These are phyloP conservation scores for Niebla homalea DNA, from an alignment of 495 filamentous ascomycete species.

Conservation along the genomic window DNA sequence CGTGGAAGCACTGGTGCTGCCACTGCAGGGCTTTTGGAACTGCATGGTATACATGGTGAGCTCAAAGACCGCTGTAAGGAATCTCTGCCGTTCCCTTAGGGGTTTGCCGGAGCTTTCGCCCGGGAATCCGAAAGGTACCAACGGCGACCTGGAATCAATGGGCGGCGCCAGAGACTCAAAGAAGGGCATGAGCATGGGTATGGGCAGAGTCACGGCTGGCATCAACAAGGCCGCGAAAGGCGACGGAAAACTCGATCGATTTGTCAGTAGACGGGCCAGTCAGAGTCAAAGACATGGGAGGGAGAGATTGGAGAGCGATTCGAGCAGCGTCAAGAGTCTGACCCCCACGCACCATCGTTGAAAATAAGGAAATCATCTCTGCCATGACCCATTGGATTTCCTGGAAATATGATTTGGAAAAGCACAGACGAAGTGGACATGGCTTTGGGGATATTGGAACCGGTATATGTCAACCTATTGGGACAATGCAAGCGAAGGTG, in stretches of 20 bases:
- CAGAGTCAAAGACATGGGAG: not conserved
- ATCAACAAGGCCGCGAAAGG: not conserved
- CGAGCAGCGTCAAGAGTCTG: constrained; percentile 6
- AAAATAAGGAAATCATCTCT: not conserved
- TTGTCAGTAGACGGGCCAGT: constrained; percentile 6
- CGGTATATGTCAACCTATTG: too few species aligned
- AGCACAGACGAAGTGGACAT: not conserved
- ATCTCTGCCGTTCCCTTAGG: constrained; percentile 4
- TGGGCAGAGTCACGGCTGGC: not conserved
- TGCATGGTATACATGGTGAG: constrained; percentile 65
- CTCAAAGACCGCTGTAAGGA: constrained; percentile 23
- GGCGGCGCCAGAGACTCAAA: constrained; percentile 1
- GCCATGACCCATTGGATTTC: not conserved
- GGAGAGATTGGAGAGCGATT: constrained; percentile 8
- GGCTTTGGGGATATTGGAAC: not conserved
- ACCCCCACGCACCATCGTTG: not conserved
- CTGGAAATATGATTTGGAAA: not conserved
- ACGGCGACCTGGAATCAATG: not conserved
- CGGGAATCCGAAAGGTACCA: not conserved
- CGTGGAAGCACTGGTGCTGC: constrained; percentile 60
- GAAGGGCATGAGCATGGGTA: not conserved
- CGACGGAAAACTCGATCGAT: constrained; percentile 4
- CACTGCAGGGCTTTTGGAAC: constrained; percentile 83
- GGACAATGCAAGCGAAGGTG: too few species aligned
- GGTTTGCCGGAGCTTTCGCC: not conserved